These are phyloP conservation scores for Athelia psychrophila DNA, from an alignment of 1,284 basidiomycete species.

Conservation along the genomic window DNA sequence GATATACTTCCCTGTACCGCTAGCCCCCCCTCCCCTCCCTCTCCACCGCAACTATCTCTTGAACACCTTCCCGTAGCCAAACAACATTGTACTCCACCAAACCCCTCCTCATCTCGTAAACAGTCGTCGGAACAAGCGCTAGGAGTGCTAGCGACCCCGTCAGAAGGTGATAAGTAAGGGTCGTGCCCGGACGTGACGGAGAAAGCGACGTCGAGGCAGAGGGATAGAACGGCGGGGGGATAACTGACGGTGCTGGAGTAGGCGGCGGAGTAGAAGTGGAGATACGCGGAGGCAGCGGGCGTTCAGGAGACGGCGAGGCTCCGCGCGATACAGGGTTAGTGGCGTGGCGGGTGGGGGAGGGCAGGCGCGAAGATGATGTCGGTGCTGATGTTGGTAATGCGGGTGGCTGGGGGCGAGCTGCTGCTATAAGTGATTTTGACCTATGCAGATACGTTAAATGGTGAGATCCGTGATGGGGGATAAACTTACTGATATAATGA, in stretches of 20 bases:
- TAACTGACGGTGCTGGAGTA: conserved; percentile 6
- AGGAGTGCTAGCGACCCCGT: conserved; percentile 81
- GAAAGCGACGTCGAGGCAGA: conserved; percentile 52
- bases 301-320: conserved; percentile 10
- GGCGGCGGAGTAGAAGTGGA: neutral
- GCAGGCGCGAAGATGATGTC: conserved; percentile 4
- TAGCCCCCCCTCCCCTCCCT: conserved; percentile 45
- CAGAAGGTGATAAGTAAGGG: conserved; percentile 85
- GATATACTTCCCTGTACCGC: too few species aligned
- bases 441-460: conserved; percentile 21
- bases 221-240: conserved; percentile 45
- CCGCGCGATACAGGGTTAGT: conserved; percentile 2
- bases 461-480: conserved; percentile 4
- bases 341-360: conserved; percentile 7
- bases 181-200: conserved; percentile 64
- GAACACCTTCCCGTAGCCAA: conserved; percentile 78
- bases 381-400: conserved; percentile 15
- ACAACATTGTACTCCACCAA: conserved; percentile 93
- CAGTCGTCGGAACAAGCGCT: conserved; percentile 75
- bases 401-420: conserved; percentile 8
- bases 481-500: conserved; percentile 73
- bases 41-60: conserved; percentile 75
- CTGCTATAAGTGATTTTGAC: conserved; percentile 32
- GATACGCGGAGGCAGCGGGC: neutral
- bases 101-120: conserved; percentile 77